Conservation (phyloP, 805 yeast genomes). For the Komagataella ulmi region DNA sequence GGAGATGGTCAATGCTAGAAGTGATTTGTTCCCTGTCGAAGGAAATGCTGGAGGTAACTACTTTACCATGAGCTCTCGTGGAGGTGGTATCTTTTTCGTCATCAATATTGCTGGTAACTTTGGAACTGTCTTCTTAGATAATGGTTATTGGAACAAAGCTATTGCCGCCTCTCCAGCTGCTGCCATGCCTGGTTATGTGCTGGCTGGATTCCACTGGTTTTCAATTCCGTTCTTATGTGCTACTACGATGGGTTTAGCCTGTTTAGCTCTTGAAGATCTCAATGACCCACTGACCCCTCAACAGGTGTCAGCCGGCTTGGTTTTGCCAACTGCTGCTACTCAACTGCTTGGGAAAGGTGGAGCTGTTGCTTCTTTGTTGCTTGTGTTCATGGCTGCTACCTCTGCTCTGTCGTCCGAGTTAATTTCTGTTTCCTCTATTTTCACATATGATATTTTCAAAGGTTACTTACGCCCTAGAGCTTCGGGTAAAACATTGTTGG, state of each 20-base stretch:
- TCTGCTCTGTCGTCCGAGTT: slow-evolving; percentile 88
- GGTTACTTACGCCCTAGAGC: slow-evolving; percentile 72
- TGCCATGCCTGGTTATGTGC: slow-evolving; percentile 75
- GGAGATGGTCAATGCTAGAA: slow-evolving; percentile 55
- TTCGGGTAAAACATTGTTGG: slow-evolving; percentile 56
- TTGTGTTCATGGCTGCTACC: slow-evolving; percentile 87
- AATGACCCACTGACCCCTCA: slow-evolving; percentile 47
- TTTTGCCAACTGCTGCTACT: slow-evolving; percentile 65
- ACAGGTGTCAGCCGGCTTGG: slow-evolving; percentile 75
- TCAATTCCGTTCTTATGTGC: slow-evolving; percentile 79
- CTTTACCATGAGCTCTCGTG: slow-evolving; percentile 73
- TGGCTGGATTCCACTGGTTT: slow-evolving; percentile 88
- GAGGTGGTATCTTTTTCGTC: slow-evolving; percentile 84
- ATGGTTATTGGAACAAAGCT: slow-evolving; percentile 84
- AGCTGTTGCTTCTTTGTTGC: slow-evolving; percentile 65
- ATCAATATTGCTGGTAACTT: slow-evolving; percentile 83
- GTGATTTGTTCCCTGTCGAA: slow-evolving; percentile 44
- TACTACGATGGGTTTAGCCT: slow-evolving; percentile 80
- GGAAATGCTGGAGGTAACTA: slow-evolving; percentile 84
- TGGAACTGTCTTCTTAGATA: slow-evolving; percentile 79
- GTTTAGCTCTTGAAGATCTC: slow-evolving; percentile 46
- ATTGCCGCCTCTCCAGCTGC: slow-evolving; percentile 77
- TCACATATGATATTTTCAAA: slow-evolving; percentile 79
- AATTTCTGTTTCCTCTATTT: slow-evolving; percentile 75
- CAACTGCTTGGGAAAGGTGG: slow-evolving; percentile 83